Conservation (phyloP, 768 basidiomycete species). For the Lentinula raphanica region DNA sequence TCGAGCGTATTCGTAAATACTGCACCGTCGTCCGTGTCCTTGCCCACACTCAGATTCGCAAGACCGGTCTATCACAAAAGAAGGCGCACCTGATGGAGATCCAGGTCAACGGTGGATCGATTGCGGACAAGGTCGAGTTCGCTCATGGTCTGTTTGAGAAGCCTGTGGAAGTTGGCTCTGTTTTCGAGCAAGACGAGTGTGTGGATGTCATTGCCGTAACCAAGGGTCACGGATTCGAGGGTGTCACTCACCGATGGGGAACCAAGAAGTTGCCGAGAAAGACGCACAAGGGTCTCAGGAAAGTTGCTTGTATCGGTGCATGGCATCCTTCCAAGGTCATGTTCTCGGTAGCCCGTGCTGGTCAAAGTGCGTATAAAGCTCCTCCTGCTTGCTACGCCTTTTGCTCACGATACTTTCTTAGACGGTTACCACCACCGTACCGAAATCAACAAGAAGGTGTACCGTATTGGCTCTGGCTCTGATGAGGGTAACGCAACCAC, state of each 20-base stretch:
- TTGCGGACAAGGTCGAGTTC: conserved; percentile 97
- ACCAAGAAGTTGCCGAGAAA: conserved; percentile 98
- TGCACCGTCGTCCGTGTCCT: conserved; percentile 99
- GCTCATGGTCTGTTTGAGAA: conserved; percentile 95
- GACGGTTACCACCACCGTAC: conserved; percentile 96
- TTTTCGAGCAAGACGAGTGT: conserved; percentile 97
- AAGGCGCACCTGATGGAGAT: conserved; percentile 99
- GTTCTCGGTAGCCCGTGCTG: conserved; percentile 99
- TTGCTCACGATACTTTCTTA: conserved; percentile 22
- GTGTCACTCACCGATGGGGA: conserved; percentile 99
- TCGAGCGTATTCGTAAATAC: conserved; percentile 99
- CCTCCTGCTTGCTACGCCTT: background rate
- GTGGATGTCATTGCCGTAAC: conserved; percentile 98
- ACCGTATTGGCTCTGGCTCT: conserved; percentile 80
- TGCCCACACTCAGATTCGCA: conserved; percentile 97
- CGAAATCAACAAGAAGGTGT: conserved; percentile 98
- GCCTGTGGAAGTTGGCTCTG: conserved; percentile 73
- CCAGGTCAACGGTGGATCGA: conserved; percentile 94
- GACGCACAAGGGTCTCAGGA: conserved; percentile 99
- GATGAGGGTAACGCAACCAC: conserved; percentile 88
- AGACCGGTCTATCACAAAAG: conserved; percentile 97
- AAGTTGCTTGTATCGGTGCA: conserved; percentile 98
- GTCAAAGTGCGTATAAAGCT: conserved; percentile 75
- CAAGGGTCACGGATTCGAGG: conserved; percentile 99
- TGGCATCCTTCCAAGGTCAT: conserved; percentile 99